phyloP scores from a whole-genome alignment of 83 land plant genomes.

The Larix sibirica region DNA sequence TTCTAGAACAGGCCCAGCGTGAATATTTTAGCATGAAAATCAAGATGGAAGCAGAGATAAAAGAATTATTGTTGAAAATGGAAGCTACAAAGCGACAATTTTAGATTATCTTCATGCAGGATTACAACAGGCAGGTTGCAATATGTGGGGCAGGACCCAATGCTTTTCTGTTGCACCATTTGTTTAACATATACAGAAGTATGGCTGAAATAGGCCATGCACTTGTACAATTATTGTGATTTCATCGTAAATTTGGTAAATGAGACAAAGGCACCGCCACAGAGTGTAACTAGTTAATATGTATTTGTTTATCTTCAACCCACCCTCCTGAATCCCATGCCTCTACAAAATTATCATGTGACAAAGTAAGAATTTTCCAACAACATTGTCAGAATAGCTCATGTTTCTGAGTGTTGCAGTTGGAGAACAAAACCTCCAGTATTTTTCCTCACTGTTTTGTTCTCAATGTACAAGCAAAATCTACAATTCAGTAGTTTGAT shows the following conservation, averaged over 20 bases:
- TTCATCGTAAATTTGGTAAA: not conserved
- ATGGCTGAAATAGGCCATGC: slow-evolving; percentile 17
- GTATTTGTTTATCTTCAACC: too few species aligned
- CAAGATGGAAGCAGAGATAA: slow-evolving; percentile 84
- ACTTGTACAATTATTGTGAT: slow-evolving; percentile 9
- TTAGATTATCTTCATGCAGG: not conserved
- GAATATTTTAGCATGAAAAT: slow-evolving; percentile 75
- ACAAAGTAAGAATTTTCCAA: too few species aligned
- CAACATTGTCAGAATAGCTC: too few species aligned
- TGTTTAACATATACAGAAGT: slow-evolving; percentile 13
- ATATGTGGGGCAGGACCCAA: not conserved
- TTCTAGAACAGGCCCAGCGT: slow-evolving; percentile 58
- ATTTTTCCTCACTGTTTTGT: too few species aligned
- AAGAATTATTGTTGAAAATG: slow-evolving; percentile 81
- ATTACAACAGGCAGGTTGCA: not conserved
- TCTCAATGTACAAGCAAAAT: too few species aligned
- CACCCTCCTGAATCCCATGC: too few species aligned
- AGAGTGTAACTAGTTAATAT: too few species aligned
- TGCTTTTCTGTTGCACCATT: slow-evolving; percentile 1
- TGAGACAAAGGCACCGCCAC: too few species aligned
- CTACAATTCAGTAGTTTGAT: too few species aligned
- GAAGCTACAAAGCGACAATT: slow-evolving; percentile 70
- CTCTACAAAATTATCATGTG: too few species aligned
- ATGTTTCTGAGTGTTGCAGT: too few species aligned
- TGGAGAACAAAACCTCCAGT: too few species aligned